Percentiles rank a stretch among this genome's conserved stretches.
phyloP scores from a whole-genome alignment of 2,329 filamentous ascomycete genomes.

The Beauveria rudraprayagi region DNA sequence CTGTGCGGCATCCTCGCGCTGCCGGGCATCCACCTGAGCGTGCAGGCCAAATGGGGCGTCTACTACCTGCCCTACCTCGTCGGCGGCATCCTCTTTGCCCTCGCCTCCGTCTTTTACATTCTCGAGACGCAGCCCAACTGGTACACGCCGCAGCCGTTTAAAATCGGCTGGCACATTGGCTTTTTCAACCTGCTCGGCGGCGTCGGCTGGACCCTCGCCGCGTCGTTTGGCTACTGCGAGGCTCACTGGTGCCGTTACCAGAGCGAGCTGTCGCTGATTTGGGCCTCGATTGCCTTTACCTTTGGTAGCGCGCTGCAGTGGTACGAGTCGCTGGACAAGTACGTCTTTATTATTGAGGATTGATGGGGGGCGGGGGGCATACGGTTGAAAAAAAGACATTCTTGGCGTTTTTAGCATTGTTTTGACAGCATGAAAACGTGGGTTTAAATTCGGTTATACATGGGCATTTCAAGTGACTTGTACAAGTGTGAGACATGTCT shows the following conservation, averaged over 20 bases:
- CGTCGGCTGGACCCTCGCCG: constrained; percentile 52
- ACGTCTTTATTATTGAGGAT: constrained; percentile 12
- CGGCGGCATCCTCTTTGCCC: constrained; percentile 53
- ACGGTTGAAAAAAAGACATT: background rate
- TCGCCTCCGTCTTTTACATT: constrained; percentile 51
- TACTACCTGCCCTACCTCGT: constrained; percentile 53
- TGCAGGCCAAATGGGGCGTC: constrained; percentile 39
- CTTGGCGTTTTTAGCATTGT: background rate
- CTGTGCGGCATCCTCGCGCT: constrained; percentile 54
- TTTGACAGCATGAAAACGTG: no score
- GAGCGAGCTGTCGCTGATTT: constrained; percentile 30
- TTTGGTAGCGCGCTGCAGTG: constrained; percentile 18
- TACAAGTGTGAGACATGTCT: background rate
- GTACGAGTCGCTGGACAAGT: constrained; percentile 19
- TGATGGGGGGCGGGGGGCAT: background rate
- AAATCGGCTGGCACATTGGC: constrained; percentile 59
- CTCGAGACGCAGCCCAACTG: constrained; percentile 55
- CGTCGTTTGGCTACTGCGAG: constrained; percentile 41
- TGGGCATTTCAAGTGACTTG: no score
- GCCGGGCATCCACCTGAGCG: constrained; percentile 46
- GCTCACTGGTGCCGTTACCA: constrained; percentile 29
- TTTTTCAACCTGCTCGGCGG: constrained; percentile 55
- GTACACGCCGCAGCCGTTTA: constrained; percentile 45
- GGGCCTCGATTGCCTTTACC: constrained; percentile 14
- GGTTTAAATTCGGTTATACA: no score